Base-by-base conservation (phyloP, 495 filamentous ascomycete genomes). In the Terfezia boudieri region DNA sequence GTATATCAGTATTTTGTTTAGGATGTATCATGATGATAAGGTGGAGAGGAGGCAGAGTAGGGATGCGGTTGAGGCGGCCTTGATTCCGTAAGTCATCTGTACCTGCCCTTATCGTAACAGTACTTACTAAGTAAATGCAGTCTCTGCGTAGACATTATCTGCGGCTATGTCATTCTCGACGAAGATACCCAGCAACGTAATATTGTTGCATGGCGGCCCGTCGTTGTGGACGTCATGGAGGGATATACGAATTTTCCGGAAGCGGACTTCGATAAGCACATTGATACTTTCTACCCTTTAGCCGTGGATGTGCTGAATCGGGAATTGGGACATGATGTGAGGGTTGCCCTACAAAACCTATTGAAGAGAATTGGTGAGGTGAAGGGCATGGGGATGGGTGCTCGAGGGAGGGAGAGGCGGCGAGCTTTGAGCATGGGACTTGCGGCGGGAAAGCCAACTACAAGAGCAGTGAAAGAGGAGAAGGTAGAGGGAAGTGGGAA, bases 191-290 rank as follows among this genome's bases (percentile, higher is more conserved):
- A 98, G 67, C 85, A 94, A 61, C 77, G 90, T 35, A 98, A 98
- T 61, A 90, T 98, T 54, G 76, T 86, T 4, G 93, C 92, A 11
- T 98, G 90, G 90, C 74, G 90, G 37, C 90, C 90, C 0, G 92
- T 96, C 1, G 90, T 98, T 4, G 86, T 98, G 8, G 90, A 94
- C 64, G 90, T 98, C n/a, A 71, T 98, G 36, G 88, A 98, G 59
- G 88, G 92, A 1, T 96, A 88, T 64, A 84, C 79, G 9, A 82
- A 82, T 48, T 96, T 95, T 69, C 83, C 84, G 0, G 70, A 73
- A n/a, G 79, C 81, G 37, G 86, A 79, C 51, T 96, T 98, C 59
- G 74, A 76, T 54, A 80, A 79, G 53, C 79, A 95, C 56, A 73
- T 94, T 12, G 70, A 75, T 37, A 79, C 73, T 1, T 94, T 98